Base-by-base conservation (phyloP, 306 rosid genomes). In the Prunus campanulata region DNA sequence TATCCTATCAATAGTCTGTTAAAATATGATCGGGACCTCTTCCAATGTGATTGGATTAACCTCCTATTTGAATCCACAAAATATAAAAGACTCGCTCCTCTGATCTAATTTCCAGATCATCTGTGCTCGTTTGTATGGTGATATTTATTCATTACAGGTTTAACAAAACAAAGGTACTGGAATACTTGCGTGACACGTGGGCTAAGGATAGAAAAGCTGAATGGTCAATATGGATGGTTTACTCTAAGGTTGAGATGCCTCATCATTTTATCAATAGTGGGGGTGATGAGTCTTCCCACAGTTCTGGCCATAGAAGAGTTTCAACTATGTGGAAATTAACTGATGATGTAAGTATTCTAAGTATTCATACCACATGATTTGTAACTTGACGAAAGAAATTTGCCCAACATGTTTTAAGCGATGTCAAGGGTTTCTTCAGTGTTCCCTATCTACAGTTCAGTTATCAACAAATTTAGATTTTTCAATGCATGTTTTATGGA, bases 191-290 rank as follows among this genome's bases (percentile, higher is more conserved):
- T 62, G 91, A 91, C 74, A 76, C 77, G 14, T 94, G 97, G 97
- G 81, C 89, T 54, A 89, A 72, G 87, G 94, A 94, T 71, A 87
- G 98, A 70, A 87, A 86, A 85, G 86, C 93, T 62, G 98, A 94
- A 56, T 94, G 97, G 97, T 92, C 98, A 66, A 94, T 92, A 85
- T 94, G 98, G 98, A 92, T 92, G 97, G 88, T 94, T 47, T 84
- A 92, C 82, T 87, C 98, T 47, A 92, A 88, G 84, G 95, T 86
- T 78, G 98, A 94, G 85, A 92, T 94, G 98, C 98, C 98, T 70
- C 95, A 92, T 83, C 91, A 92, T 74, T 86, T 85, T 76, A 79
- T 90, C 77, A 92, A 80, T 78, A 82, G 87, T 77, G 84, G 83
- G 63, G 72, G 42, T 70, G 93, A 87, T 35, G 90, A 86, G 44